Evolutionary conservation across 768 basidiomycete genomes (phyloP), one percentile per base, ranked within the genome.

Genomic region (Psilocybe tampanensis): DNA sequence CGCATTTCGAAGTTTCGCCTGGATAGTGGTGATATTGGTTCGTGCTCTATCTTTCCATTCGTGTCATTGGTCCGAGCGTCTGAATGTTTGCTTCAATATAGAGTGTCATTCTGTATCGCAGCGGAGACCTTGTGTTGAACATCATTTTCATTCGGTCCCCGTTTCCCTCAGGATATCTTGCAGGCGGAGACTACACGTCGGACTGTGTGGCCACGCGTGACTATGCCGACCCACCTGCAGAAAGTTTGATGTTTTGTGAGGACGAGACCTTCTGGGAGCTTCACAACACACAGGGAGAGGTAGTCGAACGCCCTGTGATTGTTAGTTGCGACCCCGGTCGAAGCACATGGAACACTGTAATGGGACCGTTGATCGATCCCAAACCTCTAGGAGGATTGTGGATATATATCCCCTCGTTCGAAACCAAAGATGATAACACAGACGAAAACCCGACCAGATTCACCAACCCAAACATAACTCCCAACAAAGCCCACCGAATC

Each of bases 321-420:
- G 65, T 79, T 34, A 78, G 71, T 61, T 88, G 86, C 60, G 86
- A 88, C 64, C 74, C 81, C 1, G 74, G 69, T 49, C 78, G 86
- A 13, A 78, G 78, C 59, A 68, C 76, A 23, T 92, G 90, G 90
- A 92, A 92, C 66, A 90, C 89, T 7, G 89, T 84, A 44, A 85
- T 88, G 84, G 90, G 90, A 0, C 89, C 90, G 6, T 66, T 92
- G 47, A 68, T 59, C 0, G 71, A 89, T 62, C 86, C 89, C 1
- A 63, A 71, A 3, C 82, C 84, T 4, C 78, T 68, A n/a, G 90
- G 87, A 0, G 73, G 77, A 2, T 72, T 92, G 21, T 92, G 89
- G 81, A 45, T 89, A 3, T 81, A 86, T 62, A 67, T 69, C 23
- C 68, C 72, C 2, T 9, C n/a, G 8, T 23, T 19, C 2, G 43